Evolutionary conservation across 805 yeast species (phyloP).

Genomic region (Candida ulmi): DNA sequence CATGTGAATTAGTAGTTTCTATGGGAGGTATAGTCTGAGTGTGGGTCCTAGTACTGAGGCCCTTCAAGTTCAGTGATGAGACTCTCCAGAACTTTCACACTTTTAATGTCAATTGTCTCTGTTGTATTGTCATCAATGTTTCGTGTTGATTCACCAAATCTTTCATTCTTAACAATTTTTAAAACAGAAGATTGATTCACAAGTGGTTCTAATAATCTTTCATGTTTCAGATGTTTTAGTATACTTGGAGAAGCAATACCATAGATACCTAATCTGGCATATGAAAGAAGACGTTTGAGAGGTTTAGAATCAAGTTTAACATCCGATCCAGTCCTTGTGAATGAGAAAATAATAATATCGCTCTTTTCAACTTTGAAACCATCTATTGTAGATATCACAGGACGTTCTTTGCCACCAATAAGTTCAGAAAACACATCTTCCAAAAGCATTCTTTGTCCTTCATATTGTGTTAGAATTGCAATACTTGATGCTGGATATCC

Average conservation of each 20-base stretch:
- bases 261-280: background rate
- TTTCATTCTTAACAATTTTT: background rate
- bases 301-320: background rate
- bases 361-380: background rate
- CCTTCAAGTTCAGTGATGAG: no score
- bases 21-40: no score
- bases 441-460: slow-evolving; percentile 36
- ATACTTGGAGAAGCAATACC: background rate
- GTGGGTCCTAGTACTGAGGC: no score
- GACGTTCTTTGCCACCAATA: background rate
- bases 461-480: slow-evolving; percentile 34
- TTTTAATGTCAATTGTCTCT: background rate
- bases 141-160: background rate
- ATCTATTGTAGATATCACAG: slow-evolving; percentile 3
- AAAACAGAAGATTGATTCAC: background rate
- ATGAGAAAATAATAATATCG: slow-evolving; percentile 5
- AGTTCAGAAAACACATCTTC: slow-evolving; percentile 27
- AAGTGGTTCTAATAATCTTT: background rate
- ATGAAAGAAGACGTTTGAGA: background rate
- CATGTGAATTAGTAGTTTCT: no score
- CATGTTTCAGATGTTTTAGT: background rate
- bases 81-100: no score
- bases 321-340: background rate
- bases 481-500: slow-evolving; percentile 37
- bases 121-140: background rate